These are phyloP conservation scores for Fusarium scirpi DNA, from an alignment of 2,329 filamentous ascomycete genomes.

Conservation along the genomic window DNA sequence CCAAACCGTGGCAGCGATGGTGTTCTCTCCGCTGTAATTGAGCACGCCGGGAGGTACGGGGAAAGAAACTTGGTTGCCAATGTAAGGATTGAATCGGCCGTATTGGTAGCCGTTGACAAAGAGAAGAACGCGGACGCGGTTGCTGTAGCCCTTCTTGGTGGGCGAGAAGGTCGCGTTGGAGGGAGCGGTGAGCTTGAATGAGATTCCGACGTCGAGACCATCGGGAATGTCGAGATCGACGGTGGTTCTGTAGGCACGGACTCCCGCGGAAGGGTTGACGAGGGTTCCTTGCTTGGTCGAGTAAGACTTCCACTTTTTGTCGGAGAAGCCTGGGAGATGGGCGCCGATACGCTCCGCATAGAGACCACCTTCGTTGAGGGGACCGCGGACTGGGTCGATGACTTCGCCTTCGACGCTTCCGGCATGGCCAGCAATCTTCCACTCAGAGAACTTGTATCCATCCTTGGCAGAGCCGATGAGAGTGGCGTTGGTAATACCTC, in stretches of 20 bases:
- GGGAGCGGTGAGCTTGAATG: constrained; percentile 64
- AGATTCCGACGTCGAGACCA: constrained; percentile 67
- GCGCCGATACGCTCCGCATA: constrained; percentile 69
- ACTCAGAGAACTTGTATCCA: constrained; percentile 60
- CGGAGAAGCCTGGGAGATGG: constrained; percentile 68
- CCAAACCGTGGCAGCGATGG: constrained; percentile 69
- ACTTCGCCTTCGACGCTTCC: constrained; percentile 60
- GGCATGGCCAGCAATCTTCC: constrained; percentile 70
- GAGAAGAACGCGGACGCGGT: constrained; percentile 62
- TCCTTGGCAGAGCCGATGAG: constrained; percentile 54
- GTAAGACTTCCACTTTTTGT: constrained; percentile 56
- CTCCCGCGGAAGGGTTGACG: constrained; percentile 61
- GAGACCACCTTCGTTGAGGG: constrained; percentile 69
- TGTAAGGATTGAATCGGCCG: constrained; percentile 68
- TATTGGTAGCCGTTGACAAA: constrained; percentile 77
- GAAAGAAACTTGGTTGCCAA: constrained; percentile 71
- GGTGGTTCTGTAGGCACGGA: constrained; percentile 67
- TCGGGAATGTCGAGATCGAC: constrained; percentile 63
- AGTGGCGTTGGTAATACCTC: constrained; percentile 66
- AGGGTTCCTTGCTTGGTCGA: constrained; percentile 50
- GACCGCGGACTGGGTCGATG: constrained; percentile 67
- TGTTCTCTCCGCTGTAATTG: constrained; percentile 69
- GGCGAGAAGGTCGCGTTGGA: constrained; percentile 54
- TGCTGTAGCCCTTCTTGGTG: constrained; percentile 48
- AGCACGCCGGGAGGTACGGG: constrained; percentile 70